These are phyloP conservation scores for Triticum timopheevii DNA, from an alignment of 176 grass and related monocot species.

Conservation along the genomic window DNA sequence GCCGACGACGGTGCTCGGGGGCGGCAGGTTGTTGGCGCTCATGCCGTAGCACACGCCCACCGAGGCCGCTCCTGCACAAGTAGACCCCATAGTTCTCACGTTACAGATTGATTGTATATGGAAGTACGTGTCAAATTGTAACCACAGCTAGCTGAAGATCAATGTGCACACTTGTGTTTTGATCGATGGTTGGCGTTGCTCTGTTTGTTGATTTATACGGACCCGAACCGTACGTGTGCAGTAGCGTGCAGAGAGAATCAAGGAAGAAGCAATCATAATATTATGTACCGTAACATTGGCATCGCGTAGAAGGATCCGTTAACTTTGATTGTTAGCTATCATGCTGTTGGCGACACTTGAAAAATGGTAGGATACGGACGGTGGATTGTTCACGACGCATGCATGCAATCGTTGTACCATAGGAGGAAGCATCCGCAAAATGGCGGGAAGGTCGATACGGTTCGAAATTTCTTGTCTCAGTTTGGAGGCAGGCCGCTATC, in stretches of 20 bases:
- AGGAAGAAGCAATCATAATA: neutral
- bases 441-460: neutral
- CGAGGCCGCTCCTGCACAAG: slow-evolving; percentile 15
- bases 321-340: neutral
- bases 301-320: slow-evolving; percentile 33
- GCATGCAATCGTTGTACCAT: neutral
- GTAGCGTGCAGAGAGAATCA: neutral
- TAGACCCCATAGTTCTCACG: neutral
- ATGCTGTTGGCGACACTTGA: neutral
- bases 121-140: neutral
- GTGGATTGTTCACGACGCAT: neutral
- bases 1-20: slow-evolving; percentile 12
- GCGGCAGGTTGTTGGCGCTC: slow-evolving; percentile 39
- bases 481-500: neutral
- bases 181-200: neutral
- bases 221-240: neutral
- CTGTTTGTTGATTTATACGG: slow-evolving; percentile 33
- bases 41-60: slow-evolving; percentile 49
- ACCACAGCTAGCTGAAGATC: neutral
- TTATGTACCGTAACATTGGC: neutral
- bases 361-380: neutral
- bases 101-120: neutral
- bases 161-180: neutral
- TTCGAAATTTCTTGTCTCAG: neutral
- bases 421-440: neutral